Conservation (phyloP, 169 alveolate species). For the Eimeria nieschulzi region DNA sequence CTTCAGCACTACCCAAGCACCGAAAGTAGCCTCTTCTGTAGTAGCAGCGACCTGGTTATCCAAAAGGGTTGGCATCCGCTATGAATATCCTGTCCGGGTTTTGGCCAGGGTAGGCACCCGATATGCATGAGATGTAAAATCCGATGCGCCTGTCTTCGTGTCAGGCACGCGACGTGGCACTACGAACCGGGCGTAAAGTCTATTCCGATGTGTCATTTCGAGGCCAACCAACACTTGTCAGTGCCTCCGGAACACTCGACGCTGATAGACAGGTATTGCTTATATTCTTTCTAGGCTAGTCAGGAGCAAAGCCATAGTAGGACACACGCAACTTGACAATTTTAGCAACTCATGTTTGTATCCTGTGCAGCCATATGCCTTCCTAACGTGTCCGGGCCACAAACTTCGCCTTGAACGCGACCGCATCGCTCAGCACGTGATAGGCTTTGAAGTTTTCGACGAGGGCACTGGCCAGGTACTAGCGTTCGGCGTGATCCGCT, state of each 20-base stretch:
- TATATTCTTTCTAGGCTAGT: background rate
- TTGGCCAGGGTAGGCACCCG: too few species aligned
- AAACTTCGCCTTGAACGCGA: slow-evolving; percentile 42
- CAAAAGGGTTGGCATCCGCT: too few species aligned
- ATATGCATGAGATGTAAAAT: background rate
- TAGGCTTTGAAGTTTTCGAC: slow-evolving; percentile 73
- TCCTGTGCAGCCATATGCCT: slow-evolving; percentile 57
- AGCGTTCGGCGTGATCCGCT: slow-evolving; percentile 74
- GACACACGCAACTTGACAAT: too few species aligned
- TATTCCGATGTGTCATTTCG: slow-evolving; percentile 65
- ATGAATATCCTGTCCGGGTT: too few species aligned
- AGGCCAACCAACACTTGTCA: slow-evolving; percentile 40
- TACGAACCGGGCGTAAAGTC: slow-evolving; percentile 66
- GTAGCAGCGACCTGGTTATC: too few species aligned
- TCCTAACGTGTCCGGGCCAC: slow-evolving; percentile 12
- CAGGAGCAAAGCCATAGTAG: too few species aligned
- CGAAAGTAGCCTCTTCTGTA: too few species aligned
- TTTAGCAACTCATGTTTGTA: background rate
- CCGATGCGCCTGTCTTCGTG: background rate
- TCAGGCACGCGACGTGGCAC: slow-evolving; percentile 63
- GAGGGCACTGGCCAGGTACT: slow-evolving; percentile 74
- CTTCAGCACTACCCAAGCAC: too few species aligned
- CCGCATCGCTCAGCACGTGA: slow-evolving; percentile 62
- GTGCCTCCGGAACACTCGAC: background rate
- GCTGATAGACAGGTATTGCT: slow-evolving; percentile 19